phyloP scores from a whole-genome alignment of 164 flowering plant species.

The Vitis rotundifolia region DNA sequence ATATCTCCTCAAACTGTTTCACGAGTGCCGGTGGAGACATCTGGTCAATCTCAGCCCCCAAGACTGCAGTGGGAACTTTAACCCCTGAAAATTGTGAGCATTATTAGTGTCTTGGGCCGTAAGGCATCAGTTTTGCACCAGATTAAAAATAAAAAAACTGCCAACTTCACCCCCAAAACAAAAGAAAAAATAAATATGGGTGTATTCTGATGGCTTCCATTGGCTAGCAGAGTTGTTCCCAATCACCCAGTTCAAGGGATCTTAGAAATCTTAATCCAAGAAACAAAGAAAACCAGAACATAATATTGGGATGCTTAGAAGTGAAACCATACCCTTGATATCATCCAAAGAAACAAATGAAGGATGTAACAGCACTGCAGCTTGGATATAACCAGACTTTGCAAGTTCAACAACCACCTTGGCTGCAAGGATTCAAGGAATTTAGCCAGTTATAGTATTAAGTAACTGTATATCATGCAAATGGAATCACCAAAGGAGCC shows the following conservation, averaged over 20 bases:
- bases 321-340: slow-evolving; percentile 46
- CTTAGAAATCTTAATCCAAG: not conserved
- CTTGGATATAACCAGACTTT: slow-evolving; percentile 49
- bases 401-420: slow-evolving; percentile 66
- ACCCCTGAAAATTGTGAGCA: slow-evolving; percentile 42
- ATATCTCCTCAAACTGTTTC: slow-evolving; percentile 63
- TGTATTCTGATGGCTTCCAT: no score
- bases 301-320: not conserved
- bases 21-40: slow-evolving; percentile 67
- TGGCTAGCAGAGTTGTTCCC: no score
- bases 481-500: no score
- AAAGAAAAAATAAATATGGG: no score
- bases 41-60: slow-evolving; percentile 78
- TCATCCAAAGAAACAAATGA: slow-evolving; percentile 65
- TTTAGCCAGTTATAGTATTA: not conserved
- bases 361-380: slow-evolving; percentile 71
- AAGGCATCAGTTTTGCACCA: not conserved
- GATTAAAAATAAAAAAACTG: no score
- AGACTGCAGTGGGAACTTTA: slow-evolving; percentile 56
- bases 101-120: no score
- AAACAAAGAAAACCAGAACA: not conserved
- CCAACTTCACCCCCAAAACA: no score
- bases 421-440: slow-evolving; percentile 36
- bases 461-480: not conserved
- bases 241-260: not conserved